A percentile compares a stretch with the other conserved stretches of the same genome.
These are phyloP conservation scores for Nitzschia putrida DNA, from an alignment of 108 stramenopile genomes.

Conservation along the genomic window DNA sequence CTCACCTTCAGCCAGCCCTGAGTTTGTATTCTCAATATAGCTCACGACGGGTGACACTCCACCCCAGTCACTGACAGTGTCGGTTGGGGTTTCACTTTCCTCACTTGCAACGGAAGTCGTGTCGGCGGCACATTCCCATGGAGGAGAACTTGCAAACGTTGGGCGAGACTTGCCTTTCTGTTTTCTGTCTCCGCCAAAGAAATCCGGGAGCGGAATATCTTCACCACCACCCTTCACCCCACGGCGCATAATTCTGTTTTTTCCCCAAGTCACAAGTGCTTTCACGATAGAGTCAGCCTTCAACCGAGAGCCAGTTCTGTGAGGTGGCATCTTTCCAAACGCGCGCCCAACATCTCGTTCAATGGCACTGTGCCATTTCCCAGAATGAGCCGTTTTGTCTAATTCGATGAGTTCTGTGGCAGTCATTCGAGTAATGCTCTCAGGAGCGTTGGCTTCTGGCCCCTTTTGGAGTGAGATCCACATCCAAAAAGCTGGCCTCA, in stretches of 20 bases:
- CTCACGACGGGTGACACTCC: constrained; percentile 75
- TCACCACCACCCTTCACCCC: constrained; percentile 58
- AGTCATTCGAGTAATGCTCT: not conserved
- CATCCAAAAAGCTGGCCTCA: constrained; percentile 85
- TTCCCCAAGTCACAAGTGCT: constrained; percentile 83
- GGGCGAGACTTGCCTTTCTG: constrained; percentile 19
- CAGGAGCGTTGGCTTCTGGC: constrained; percentile 17
- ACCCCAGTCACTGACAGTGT: constrained; percentile 88
- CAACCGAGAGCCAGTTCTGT: constrained; percentile 74
- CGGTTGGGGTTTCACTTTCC: constrained; percentile 60
- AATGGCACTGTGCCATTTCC: constrained; percentile 83
- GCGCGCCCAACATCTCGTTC: constrained; percentile 77
- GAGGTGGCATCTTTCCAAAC: constrained; percentile 89
- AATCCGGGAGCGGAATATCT: constrained; percentile 38
- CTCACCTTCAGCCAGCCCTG: not conserved
- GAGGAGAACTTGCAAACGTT: constrained; percentile 41
- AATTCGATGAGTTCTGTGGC: constrained; percentile 33
- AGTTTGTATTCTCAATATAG: constrained; percentile 30
- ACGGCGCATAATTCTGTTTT: constrained; percentile 66
- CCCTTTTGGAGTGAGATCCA: constrained; percentile 78
- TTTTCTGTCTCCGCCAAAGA: constrained; percentile 23
- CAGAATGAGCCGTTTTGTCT: constrained; percentile 55
- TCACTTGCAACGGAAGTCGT: constrained; percentile 17
- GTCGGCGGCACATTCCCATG: constrained; percentile 47
- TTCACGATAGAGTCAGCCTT: constrained; percentile 81